phyloP scores from a whole-genome alignment of 1,284 basidiomycete species.

The Peniophora sp. region DNA sequence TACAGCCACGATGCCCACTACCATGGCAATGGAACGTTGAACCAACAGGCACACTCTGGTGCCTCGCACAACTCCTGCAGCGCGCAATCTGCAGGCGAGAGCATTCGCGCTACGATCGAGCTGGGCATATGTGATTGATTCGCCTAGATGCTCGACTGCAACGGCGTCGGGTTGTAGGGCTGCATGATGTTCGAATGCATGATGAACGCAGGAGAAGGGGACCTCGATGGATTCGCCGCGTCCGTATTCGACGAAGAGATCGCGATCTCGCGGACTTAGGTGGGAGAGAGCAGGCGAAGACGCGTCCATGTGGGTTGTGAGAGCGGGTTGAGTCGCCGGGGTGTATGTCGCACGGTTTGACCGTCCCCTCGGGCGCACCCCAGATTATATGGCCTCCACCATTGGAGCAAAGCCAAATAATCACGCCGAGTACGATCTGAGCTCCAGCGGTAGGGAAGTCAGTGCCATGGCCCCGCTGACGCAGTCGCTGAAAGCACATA shows the following conservation, averaged over 20 bases:
- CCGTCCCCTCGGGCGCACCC: no score
- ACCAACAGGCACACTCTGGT: slow-evolving; percentile 45
- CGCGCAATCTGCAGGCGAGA: slow-evolving; percentile 36
- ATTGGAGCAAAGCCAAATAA: no score
- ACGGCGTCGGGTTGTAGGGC: slow-evolving; percentile 29
- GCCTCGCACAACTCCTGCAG: slow-evolving; percentile 35
- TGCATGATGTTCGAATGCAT: slow-evolving; percentile 46
- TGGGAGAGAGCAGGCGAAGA: slow-evolving; percentile 7
- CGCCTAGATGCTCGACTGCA: slow-evolving; percentile 43
- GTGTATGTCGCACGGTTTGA: background rate
- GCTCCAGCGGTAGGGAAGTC: no score
- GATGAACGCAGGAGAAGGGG: slow-evolving; percentile 44
- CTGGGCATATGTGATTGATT: slow-evolving; percentile 40
- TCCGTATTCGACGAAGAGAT: slow-evolving; percentile 38
- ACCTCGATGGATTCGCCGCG: slow-evolving; percentile 27
- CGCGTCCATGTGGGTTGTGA: slow-evolving; percentile 8
- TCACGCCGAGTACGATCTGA: no score
- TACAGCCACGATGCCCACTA: slow-evolving; percentile 44
- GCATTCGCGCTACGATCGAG: slow-evolving; percentile 41
- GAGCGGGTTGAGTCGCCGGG: slow-evolving; percentile 1
- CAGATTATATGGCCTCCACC: no score
- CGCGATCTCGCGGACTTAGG: slow-evolving; percentile 31
- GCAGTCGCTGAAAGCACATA: no score
- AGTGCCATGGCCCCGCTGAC: no score
- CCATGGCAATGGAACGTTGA: slow-evolving; percentile 46